Conservation (phyloP, 306 rosid genomes). For the Mucuna pruriens region DNA sequence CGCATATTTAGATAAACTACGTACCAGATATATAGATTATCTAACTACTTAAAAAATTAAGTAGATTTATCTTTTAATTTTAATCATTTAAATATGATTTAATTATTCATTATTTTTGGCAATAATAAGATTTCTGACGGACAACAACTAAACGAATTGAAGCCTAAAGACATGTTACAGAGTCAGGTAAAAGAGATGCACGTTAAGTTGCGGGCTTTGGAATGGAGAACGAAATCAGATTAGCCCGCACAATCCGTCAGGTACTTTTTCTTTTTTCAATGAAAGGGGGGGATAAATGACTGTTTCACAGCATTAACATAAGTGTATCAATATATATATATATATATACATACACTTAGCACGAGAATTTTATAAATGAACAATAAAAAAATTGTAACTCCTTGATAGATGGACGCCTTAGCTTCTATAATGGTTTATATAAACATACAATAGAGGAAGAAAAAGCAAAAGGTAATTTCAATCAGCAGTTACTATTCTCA, state of each 20-base stretch:
- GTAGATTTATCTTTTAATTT: background rate
- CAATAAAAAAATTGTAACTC: conserved; percentile 36
- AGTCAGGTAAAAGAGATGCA: background rate
- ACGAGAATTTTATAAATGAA: background rate
- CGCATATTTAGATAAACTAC: background rate
- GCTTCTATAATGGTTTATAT: conserved; percentile 54
- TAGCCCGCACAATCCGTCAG: background rate
- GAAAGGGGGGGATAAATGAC: background rate
- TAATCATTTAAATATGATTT: background rate
- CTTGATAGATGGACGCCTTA: conserved; percentile 45
- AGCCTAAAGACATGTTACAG: background rate
- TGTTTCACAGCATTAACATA: conserved; percentile 29
- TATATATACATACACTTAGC: background rate
- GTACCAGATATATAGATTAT: background rate
- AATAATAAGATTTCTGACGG: background rate
- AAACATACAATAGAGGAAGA: conserved; percentile 40
- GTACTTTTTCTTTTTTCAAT: background rate
- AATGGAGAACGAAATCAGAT: conserved; percentile 14
- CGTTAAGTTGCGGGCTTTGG: background rate
- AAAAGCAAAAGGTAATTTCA: conserved; percentile 33
- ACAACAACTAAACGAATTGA: background rate
- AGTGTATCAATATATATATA: background rate
- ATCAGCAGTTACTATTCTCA: conserved; percentile 53
- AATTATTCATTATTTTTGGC: background rate
- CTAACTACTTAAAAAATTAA: background rate